Percentiles rank a stretch among this genome's conserved stretches.
These are phyloP conservation scores for Geranium incanum DNA, from an alignment of 441 rosid genomes.

Conservation along the genomic window DNA sequence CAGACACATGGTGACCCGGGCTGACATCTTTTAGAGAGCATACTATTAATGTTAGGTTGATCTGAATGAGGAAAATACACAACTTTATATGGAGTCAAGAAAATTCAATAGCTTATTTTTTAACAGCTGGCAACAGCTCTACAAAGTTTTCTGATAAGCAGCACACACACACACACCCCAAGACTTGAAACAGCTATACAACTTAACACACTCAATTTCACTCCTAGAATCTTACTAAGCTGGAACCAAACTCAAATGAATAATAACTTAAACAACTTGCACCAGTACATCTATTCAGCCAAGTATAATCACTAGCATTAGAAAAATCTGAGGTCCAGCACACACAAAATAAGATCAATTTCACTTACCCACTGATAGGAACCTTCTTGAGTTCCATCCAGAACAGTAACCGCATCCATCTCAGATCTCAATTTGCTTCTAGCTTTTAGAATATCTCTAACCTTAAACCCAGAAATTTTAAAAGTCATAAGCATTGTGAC, in stretches of 20 bases:
- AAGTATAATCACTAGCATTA: background rate
- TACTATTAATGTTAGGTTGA: background rate
- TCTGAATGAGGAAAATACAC: background rate
- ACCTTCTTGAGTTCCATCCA: slow-evolving; percentile 96
- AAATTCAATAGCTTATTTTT: too few relatives aligned
- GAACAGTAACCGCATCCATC: slow-evolving; percentile 57
- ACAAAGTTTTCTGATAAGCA: too few relatives aligned
- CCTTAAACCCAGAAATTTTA: slow-evolving; percentile 37
- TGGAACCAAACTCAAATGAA: too few relatives aligned
- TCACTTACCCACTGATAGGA: slow-evolving; percentile 89
- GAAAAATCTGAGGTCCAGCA: background rate
- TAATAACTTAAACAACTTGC: too few relatives aligned
- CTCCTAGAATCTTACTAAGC: too few relatives aligned
- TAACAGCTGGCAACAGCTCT: too few relatives aligned
- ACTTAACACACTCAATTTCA: too few relatives aligned
- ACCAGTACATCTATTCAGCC: background rate
- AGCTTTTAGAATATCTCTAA: slow-evolving; percentile 71
- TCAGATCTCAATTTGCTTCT: slow-evolving; percentile 64
- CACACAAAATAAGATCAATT: too few relatives aligned
- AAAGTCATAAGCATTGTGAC: slow-evolving; percentile 10
- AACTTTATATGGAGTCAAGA: too few relatives aligned
- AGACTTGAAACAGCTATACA: too few relatives aligned
- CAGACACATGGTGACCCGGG: background rate
- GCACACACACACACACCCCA: too few relatives aligned
- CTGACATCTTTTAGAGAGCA: background rate